Percentiles rank a stretch among this genome's conserved stretches.
Conservation (phyloP, 2,329 filamentous ascomycete species). For the Falciphora oryzae region DNA sequence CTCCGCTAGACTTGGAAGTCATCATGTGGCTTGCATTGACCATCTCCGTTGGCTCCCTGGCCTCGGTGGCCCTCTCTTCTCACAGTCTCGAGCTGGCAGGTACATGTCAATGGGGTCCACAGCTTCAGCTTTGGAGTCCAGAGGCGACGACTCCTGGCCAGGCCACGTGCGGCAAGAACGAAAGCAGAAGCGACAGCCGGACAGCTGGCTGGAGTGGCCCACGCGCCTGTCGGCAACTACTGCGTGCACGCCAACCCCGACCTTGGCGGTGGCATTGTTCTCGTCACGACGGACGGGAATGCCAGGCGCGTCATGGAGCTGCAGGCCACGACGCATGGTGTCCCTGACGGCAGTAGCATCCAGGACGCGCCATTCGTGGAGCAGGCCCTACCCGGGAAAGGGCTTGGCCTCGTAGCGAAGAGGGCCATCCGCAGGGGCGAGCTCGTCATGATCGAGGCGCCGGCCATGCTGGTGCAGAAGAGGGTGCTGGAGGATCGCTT, state of each 20-base stretch:
- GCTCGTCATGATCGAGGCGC: slow-evolving; percentile 25
- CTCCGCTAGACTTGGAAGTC: too few relatives aligned
- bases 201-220: slow-evolving; percentile 15
- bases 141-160: too few relatives aligned
- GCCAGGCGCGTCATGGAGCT: slow-evolving; percentile 10
- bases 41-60: too few relatives aligned
- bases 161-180: too few relatives aligned
- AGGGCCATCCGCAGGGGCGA: slow-evolving; percentile 29
- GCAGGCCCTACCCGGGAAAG: slow-evolving; percentile 27
- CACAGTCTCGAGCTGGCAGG: too few relatives aligned
- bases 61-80: too few relatives aligned
- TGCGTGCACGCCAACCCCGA: slow-evolving; percentile 17
- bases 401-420: slow-evolving; percentile 30
- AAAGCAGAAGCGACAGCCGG: too few relatives aligned
- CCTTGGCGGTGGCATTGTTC: slow-evolving; percentile 16
- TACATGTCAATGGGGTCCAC: too few relatives aligned
- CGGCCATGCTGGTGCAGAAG: slow-evolving; percentile 26
- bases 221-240: slow-evolving; percentile 16
- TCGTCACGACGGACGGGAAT: slow-evolving; percentile 16
- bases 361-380: slow-evolving; percentile 22
- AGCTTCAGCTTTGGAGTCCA: too few relatives aligned
- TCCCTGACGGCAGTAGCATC: neutral
- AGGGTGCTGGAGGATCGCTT: slow-evolving; percentile 15
- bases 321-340: neutral
- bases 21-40: too few relatives aligned